Evolutionary conservation across 1,284 basidiomycete species (phyloP).

Genomic region (Rhodotorula sp.): DNA sequence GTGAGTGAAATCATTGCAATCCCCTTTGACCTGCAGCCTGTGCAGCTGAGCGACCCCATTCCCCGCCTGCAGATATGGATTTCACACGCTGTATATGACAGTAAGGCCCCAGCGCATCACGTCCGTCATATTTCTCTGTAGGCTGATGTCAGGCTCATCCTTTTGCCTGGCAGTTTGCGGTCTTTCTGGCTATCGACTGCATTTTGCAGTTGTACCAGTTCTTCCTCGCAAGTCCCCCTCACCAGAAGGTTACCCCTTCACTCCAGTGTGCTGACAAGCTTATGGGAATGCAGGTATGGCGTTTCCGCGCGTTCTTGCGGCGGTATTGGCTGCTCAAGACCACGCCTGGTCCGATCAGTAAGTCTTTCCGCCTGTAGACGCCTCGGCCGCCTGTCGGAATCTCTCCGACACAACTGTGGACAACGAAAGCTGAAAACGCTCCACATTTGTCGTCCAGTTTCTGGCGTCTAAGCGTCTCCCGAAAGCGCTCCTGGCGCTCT

Average conservation of each 20-base stretch:
- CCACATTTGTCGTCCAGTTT: no score
- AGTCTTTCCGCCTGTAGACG: no score
- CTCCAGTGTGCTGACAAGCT: background rate
- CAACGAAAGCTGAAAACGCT: no score
- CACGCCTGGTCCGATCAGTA: background rate
- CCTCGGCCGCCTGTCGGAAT: no score
- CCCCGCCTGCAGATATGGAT: constrained; percentile 3
- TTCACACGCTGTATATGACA: constrained; percentile 31
- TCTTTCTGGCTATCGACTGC: constrained; percentile 23
- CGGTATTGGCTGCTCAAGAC: constrained; percentile 17
- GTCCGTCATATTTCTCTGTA: background rate
- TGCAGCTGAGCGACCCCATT: no score
- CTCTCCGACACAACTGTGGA: no score
- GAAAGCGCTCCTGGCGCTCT: no score
- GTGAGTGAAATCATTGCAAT: background rate
- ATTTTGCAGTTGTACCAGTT: constrained; percentile 23
- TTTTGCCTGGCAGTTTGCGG: constrained; percentile 10
- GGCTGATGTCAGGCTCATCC: background rate
- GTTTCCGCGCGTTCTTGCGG: constrained; percentile 23
- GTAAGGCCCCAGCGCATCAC: background rate
- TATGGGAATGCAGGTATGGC: constrained; percentile 11
- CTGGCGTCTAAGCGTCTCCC: no score
- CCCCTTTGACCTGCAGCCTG: no score
- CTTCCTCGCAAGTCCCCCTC: constrained; percentile 2
- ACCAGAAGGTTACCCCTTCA: background rate